phyloP scores from a whole-genome alignment of 139 green algal species.

The Chlamydomonas schloesseri region DNA sequence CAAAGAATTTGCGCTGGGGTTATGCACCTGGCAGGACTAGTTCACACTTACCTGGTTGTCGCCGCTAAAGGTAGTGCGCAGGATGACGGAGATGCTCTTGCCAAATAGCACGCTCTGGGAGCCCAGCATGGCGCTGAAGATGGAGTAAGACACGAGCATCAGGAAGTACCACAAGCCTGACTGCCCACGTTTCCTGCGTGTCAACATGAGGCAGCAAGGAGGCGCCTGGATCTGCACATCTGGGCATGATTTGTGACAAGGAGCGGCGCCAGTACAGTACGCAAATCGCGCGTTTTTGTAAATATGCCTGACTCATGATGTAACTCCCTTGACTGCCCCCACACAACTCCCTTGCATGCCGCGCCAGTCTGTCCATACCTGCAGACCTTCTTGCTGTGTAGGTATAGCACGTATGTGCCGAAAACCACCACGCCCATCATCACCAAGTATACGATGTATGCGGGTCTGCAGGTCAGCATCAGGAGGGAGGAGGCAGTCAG shows the following conservation, averaged over 20 bases:
- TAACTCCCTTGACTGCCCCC: no score
- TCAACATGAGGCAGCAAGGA: no score
- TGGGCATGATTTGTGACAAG: no score
- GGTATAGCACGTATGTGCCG: conserved; percentile 66
- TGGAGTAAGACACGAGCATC: conserved; percentile 81
- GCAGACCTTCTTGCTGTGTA: conserved; percentile 48
- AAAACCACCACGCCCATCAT: conserved; percentile 59
- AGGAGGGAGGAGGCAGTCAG: no score
- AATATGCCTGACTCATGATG: no score
- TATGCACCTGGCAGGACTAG: no score
- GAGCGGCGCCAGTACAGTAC: no score
- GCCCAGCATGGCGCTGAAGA: conserved; percentile 84
- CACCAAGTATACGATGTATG: conserved; percentile 79
- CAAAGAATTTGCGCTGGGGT: no score
- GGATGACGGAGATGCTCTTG: conserved; percentile 87
- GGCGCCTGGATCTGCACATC: no score
- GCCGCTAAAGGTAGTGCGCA: conserved; percentile 75
- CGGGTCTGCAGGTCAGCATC: conserved; percentile 43
- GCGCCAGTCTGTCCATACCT: background rate
- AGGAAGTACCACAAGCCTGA: conserved; percentile 60
- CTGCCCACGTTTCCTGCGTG: conserved; percentile 25
- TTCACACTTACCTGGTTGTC: conserved; percentile 63
- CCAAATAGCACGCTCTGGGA: conserved; percentile 90
- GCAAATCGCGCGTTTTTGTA: no score
- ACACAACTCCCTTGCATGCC: no score